Conservation (phyloP, 345 rosid species). For the Anastatica hierochuntica region DNA sequence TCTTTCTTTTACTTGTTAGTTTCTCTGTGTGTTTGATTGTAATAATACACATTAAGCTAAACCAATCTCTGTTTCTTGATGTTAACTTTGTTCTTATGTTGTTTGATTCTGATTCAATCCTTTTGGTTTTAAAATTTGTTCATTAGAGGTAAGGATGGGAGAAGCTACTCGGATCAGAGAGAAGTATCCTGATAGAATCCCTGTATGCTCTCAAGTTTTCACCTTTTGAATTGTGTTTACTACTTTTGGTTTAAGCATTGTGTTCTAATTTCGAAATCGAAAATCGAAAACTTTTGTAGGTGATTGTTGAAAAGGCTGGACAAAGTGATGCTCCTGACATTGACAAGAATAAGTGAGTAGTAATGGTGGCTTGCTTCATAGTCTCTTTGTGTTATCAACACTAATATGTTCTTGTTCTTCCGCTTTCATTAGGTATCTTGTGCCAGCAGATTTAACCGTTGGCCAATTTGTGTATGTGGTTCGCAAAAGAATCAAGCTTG, state of each 20-base stretch:
- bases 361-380: background rate
- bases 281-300: slow-evolving; percentile 51
- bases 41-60: background rate
- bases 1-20: background rate
- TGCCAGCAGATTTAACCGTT: slow-evolving; percentile 73
- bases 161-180: slow-evolving; percentile 79
- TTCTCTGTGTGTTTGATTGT: too few species aligned
- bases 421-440: slow-evolving; percentile 47
- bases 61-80: background rate
- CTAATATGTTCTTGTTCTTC: background rate
- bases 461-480: slow-evolving; percentile 83
- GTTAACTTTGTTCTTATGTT: too few species aligned
- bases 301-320: slow-evolving; percentile 87
- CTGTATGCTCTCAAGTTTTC: slow-evolving; percentile 32
- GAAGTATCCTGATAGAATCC: slow-evolving; percentile 88
- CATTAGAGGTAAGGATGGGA: slow-evolving; percentile 69
- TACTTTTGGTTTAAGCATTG: slow-evolving; percentile 1
- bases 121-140: background rate
- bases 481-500: slow-evolving; percentile 71
- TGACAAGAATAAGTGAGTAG: slow-evolving; percentile 92
- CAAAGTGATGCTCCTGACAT: slow-evolving; percentile 88
- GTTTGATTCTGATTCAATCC: background rate
- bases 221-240: background rate
- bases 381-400: background rate
- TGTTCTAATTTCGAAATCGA: slow-evolving; percentile 8